Evolutionary conservation across 192 early-diverging fungal species (phyloP).

Genomic region (Polychytrium aggregatum): DNA sequence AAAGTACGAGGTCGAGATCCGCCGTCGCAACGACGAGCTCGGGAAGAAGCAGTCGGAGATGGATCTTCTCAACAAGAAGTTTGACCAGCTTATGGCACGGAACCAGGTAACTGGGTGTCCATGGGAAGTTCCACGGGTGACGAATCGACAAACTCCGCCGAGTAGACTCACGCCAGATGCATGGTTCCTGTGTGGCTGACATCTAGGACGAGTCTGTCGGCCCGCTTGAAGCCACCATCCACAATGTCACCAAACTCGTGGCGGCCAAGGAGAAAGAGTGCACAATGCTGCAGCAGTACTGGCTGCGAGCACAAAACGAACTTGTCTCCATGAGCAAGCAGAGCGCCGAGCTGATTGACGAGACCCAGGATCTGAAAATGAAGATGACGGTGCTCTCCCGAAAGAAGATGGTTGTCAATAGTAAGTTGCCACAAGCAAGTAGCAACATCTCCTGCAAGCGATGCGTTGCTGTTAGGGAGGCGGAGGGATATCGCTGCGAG

Average conservation of each 20-base stretch:
- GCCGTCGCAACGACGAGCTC: slow-evolving; percentile 42
- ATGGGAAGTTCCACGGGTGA: no score
- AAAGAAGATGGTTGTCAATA: slow-evolving; percentile 51
- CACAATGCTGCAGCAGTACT: slow-evolving; percentile 41
- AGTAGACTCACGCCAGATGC: no score
- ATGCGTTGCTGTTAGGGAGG: not conserved
- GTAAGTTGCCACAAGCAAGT: no score
- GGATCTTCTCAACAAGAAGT: slow-evolving; percentile 53
- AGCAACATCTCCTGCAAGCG: no score
- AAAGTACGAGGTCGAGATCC: slow-evolving; percentile 52
- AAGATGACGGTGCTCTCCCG: slow-evolving; percentile 36
- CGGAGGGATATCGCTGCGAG: not conserved
- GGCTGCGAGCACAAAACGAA: slow-evolving; percentile 50
- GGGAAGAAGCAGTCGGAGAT: slow-evolving; percentile 49
- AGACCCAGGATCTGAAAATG: slow-evolving; percentile 42
- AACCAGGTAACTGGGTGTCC: slow-evolving; percentile 20
- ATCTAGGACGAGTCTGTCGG: slow-evolving; percentile 40
- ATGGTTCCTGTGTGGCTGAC: no score
- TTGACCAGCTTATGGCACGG: slow-evolving; percentile 29
- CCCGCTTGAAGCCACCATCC: slow-evolving; percentile 51
- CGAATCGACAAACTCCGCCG: no score
- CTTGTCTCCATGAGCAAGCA: slow-evolving; percentile 38
- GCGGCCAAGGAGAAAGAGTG: slow-evolving; percentile 41
- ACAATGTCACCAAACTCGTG: slow-evolving; percentile 44
- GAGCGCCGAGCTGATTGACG: slow-evolving; percentile 29